A percentile compares a stretch with the other conserved stretches of the same genome.
These are phyloP conservation scores for Myriosclerotinia curreyana DNA, from an alignment of 2,329 filamentous ascomycete genomes.

Conservation along the genomic window DNA sequence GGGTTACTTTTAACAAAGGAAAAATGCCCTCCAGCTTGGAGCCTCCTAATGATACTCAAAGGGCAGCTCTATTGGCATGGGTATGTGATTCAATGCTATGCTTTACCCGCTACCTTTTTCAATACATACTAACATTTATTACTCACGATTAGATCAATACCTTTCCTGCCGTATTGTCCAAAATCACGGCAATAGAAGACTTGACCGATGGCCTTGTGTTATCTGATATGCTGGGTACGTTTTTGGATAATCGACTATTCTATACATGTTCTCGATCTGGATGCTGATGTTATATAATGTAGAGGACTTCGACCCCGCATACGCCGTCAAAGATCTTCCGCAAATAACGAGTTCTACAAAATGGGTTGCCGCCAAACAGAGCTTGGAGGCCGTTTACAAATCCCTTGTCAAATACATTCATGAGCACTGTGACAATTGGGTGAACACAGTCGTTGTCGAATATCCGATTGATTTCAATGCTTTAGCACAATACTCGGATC, in stretches of 20 bases:
- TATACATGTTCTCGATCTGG: constrained; percentile 44
- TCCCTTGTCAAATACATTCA: constrained; percentile 55
- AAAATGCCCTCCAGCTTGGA: constrained; percentile 22
- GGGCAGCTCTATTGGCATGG: constrained; percentile 56
- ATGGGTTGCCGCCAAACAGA: constrained; percentile 47
- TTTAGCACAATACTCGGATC: constrained; percentile 55
- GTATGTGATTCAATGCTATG: constrained; percentile 40
- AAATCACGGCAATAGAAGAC: constrained; percentile 37
- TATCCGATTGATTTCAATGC: constrained; percentile 54
- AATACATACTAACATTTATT: neutral
- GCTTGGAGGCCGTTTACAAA: constrained; percentile 51
- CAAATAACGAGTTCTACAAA: constrained; percentile 42
- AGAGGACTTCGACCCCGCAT: constrained; percentile 57
- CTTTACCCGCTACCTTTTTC: constrained; percentile 20
- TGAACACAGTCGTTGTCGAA: constrained; percentile 50
- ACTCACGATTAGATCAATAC: constrained; percentile 38
- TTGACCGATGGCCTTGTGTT: constrained; percentile 40
- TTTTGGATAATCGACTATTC: neutral
- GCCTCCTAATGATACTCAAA: constrained; percentile 14
- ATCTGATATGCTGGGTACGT: constrained; percentile 41
- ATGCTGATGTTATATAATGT: constrained; percentile 24
- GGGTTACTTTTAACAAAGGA: constrained; percentile 5
- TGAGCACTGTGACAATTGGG: constrained; percentile 47
- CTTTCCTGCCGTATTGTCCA: constrained; percentile 34
- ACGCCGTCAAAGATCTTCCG: constrained; percentile 52